Evolutionary conservation across 1,139 yeast genomes (phyloP).

Genomic region (Taphrina wiesneri): DNA sequence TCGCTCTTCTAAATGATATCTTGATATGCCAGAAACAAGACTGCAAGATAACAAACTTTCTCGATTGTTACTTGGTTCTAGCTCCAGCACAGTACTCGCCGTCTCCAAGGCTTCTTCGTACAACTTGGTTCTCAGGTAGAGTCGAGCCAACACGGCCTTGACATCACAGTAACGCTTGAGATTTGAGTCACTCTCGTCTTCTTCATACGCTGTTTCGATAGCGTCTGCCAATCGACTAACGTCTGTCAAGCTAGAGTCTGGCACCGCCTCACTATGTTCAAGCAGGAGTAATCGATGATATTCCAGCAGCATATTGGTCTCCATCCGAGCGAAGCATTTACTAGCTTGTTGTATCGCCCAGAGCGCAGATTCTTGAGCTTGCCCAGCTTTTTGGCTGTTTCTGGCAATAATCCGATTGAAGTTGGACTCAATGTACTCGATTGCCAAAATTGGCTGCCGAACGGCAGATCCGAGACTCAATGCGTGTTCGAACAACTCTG

Average conservation of each 20-base stretch:
- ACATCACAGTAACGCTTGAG: slow-evolving; percentile 45
- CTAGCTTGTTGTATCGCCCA: not conserved
- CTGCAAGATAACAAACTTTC: slow-evolving; percentile 16
- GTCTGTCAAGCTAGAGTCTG: not conserved
- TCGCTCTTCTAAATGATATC: not conserved
- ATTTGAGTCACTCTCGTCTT: slow-evolving; percentile 17
- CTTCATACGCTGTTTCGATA: slow-evolving; percentile 14
- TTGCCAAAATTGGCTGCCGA: not conserved
- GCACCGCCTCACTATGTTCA: not conserved
- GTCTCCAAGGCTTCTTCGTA: slow-evolving; percentile 62
- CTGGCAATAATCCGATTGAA: not conserved
- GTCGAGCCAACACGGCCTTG: slow-evolving; percentile 69
- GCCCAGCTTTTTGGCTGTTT: not conserved
- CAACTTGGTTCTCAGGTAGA: slow-evolving; percentile 60
- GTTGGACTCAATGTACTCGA: not conserved
- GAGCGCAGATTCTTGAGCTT: not conserved
- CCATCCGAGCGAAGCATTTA: not conserved
- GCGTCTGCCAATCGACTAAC: not conserved
- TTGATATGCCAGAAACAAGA: not conserved
- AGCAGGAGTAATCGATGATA: slow-evolving; percentile 9
- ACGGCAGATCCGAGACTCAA: not conserved
- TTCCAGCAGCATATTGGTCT: not conserved
- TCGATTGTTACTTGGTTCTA: slow-evolving; percentile 41
- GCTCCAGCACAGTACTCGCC: slow-evolving; percentile 59
- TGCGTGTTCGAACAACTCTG: slow-evolving; percentile 70